phyloP scores from a whole-genome alignment of 768 basidiomycete species.

The Rhizopogon salebrosus region DNA sequence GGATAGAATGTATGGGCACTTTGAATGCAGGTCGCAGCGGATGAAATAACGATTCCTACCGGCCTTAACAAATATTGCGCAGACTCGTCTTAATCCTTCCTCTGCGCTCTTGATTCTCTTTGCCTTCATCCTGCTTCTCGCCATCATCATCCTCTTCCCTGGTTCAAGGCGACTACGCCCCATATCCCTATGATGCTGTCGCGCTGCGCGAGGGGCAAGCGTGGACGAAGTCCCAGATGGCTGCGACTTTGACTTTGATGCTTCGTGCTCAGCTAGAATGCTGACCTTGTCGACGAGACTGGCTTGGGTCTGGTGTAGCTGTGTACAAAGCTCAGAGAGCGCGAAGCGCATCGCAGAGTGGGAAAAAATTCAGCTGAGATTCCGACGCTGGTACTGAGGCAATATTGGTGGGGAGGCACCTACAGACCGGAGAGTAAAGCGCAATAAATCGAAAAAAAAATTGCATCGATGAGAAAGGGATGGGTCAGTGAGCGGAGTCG shows the following conservation, averaged over 20 bases:
- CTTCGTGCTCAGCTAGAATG: slow-evolving; percentile 80
- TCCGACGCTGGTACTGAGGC: no score
- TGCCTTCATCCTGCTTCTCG: no score
- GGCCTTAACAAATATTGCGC: no score
- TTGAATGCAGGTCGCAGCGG: no score
- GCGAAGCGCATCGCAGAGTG: background rate
- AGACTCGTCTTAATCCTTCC: slow-evolving; percentile 29
- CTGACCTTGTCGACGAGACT: slow-evolving; percentile 80
- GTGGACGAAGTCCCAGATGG: slow-evolving; percentile 69
- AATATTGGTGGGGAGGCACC: no score
- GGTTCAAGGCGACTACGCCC: slow-evolving; percentile 17
- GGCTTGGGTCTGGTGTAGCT: slow-evolving; percentile 80
- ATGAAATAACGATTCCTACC: no score
- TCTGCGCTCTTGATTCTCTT: slow-evolving; percentile 57
- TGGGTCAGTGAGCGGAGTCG: no score
- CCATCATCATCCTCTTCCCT: slow-evolving; percentile 75
- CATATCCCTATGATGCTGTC: slow-evolving; percentile 3
- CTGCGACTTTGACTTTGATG: slow-evolving; percentile 72
- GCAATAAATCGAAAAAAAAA: no score
- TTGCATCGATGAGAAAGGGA: no score
- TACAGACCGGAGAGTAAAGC: no score
- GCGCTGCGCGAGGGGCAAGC: slow-evolving; percentile 21
- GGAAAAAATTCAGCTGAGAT: no score
- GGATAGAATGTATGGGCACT: no score
- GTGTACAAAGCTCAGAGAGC: slow-evolving; percentile 67